A percentile compares a stretch with the other conserved stretches of the same genome.
Conservation (phyloP, 2,329 filamentous ascomycete genomes). For the Xylaria sp. region DNA sequence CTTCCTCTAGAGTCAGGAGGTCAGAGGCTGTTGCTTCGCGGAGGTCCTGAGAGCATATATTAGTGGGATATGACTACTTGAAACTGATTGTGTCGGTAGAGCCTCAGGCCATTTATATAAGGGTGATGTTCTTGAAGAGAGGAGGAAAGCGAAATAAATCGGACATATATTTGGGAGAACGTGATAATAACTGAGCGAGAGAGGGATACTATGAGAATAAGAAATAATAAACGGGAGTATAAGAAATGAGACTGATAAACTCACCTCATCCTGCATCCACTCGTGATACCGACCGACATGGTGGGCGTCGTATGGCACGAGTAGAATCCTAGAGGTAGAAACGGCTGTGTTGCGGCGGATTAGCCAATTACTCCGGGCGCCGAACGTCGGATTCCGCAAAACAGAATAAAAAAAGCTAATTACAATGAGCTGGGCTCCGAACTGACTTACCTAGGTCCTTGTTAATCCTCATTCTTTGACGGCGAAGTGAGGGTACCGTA, state of each 20-base stretch:
- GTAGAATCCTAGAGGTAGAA: slow-evolving; percentile 66
- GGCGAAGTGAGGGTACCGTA: not conserved
- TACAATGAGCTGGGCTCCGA: not conserved
- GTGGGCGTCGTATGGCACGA: slow-evolving; percentile 82
- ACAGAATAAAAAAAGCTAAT: too few species aligned
- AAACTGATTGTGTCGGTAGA: not conserved
- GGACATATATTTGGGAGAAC: too few species aligned
- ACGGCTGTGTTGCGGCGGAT: slow-evolving; percentile 58
- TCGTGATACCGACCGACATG: slow-evolving; percentile 84
- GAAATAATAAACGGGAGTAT: not conserved
- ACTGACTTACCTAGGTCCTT: slow-evolving; percentile 47
- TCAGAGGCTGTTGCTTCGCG: slow-evolving; percentile 88
- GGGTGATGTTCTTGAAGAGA: too few species aligned
- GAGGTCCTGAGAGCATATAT: slow-evolving; percentile 61
- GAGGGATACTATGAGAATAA: not conserved
- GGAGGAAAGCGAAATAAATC: too few species aligned
- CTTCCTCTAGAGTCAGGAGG: slow-evolving; percentile 76
- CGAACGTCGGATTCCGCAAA: too few species aligned
- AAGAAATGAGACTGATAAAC: slow-evolving; percentile 14
- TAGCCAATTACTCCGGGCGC: too few species aligned
- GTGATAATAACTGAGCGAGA: not conserved
- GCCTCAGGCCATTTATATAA: not conserved
- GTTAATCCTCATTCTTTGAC: slow-evolving; percentile 52
- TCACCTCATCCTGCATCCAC: slow-evolving; percentile 87
- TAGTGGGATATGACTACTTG: not conserved